Conservation (phyloP, 495 filamentous ascomycete genomes). For the Penicillium soppii region DNA sequence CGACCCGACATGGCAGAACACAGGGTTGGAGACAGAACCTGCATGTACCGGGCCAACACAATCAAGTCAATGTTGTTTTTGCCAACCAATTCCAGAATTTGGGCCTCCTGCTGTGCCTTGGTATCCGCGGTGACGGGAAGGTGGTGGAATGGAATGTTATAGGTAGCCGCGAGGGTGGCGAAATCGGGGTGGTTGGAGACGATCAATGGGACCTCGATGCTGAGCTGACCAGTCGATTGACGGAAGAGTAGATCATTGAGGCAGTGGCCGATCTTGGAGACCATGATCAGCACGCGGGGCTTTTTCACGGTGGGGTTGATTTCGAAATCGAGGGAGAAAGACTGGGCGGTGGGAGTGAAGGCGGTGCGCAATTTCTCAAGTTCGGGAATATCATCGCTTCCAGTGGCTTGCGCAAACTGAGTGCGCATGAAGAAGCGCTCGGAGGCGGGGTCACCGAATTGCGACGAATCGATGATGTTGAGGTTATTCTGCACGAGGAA, state of each 20-base stretch:
- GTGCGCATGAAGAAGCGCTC: slow-evolving; percentile 77
- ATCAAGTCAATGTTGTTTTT: slow-evolving; percentile 67
- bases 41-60: slow-evolving; percentile 80
- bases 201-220: slow-evolving; percentile 64
- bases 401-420: slow-evolving; percentile 57
- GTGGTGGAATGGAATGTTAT: slow-evolving; percentile 71
- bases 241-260: slow-evolving; percentile 79
- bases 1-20: slow-evolving; percentile 69
- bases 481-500: slow-evolving; percentile 63
- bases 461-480: slow-evolving; percentile 73
- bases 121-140: slow-evolving; percentile 69
- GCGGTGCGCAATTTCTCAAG: slow-evolving; percentile 42
- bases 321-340: slow-evolving; percentile 61
- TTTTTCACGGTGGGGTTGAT: slow-evolving; percentile 61
- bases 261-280: slow-evolving; percentile 78
- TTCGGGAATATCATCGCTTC: slow-evolving; percentile 31
- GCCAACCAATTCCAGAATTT: slow-evolving; percentile 62
- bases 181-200: slow-evolving; percentile 77
- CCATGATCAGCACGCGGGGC: slow-evolving; percentile 73
- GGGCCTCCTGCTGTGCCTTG: slow-evolving; percentile 63
- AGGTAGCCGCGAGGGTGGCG: slow-evolving; percentile 61
- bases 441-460: slow-evolving; percentile 66
- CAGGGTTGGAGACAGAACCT: slow-evolving; percentile 69
- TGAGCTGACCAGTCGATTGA: slow-evolving; percentile 54
- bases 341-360: slow-evolving; percentile 54